Base-by-base conservation (phyloP, 2,329 filamentous ascomycete species). In the Penicillium sp. region DNA sequence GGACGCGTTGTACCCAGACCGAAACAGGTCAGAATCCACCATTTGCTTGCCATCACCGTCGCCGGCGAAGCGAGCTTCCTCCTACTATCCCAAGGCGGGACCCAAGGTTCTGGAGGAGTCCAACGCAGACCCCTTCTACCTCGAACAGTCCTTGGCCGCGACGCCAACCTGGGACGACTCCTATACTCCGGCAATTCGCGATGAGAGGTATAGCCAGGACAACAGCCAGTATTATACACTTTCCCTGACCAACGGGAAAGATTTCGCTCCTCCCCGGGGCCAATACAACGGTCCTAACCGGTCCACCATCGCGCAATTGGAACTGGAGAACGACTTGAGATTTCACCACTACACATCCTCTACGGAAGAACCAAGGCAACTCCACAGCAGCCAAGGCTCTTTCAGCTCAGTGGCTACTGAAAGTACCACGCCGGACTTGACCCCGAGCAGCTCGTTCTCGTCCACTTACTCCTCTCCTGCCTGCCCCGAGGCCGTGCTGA, bases 401-500 rank as follows among this genome's bases (percentile, higher is more conserved):
- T 71, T 67, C 53, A 68, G 69, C 54, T 71, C 69, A 0, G 56
- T 65, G 0, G 60, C 64, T 2, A 64, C 66, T 10, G 68, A 70
- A 49, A 60, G 48, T 22, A 60, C 57, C 4, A 71, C 66, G 0
- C 70, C 70, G 0, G 67, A 72, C 31, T 54, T 73, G 31, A 73
- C 69, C 0, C 70, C 70, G 0, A 73, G 69, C 55, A 72, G 65
- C 51, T 73, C 70, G 1, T 72, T 73, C 53, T 73, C 70, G 22
- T 73, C 70, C 1, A 61, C 63, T 5, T 67, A 69, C 46, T 70
- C 69, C 7, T 58, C 63, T 14, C 57, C 64, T 0, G 53, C 63
- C 5, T 68, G 68, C 38, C 64, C 67, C 0, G 63, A 69, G 35
- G 57, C 57, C 0, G 59, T 66, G 2, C 40, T 67, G 5, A 63